Base-by-base conservation (phyloP, 148 eudicot genomes). In the Polygonum aviculare region DNA sequence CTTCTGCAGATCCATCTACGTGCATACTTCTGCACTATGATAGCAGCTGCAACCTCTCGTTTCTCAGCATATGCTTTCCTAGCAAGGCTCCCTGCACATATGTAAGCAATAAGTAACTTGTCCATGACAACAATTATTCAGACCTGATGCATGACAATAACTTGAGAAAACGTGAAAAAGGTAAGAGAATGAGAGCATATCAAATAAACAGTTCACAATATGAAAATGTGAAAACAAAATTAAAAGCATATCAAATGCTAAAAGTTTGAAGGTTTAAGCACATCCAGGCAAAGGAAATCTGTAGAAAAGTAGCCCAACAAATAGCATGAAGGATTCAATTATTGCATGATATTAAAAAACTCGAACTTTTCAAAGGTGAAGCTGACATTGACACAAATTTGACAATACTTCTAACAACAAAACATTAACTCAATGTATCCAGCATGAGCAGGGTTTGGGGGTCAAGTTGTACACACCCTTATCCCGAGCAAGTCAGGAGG, bases 1-100 rank as follows among this genome's bases (percentile, higher is more conserved):
- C 76, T 81, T 81, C 80, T 84, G 76, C 85, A 76, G n/a, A 87
- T 76, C 96, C 96, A 95, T 62, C 88, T 65, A 39, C 99, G 91
- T 19, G 80, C 82, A 79, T 81, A 77, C 77, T 88, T 92, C 86
- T 95, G 99, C 69, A 92, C 72, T 72, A 67, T 74, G 71, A 86
- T 83, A 79, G 94, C 93, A 83, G 97, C 96, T 44, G 84, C 85
- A 44, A 79, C 80, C 78, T 89, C 86, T 57, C 90, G 84, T 80
- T 77, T 84, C 47, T 76, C 79, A 44, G 82, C 69, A 79, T 78
- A 93, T 45, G 78, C 75, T 73, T 80, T 85, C 73, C 91, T 87
- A 75, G 88, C 90, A 81, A 95, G 85, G 81, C 81, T 76, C 7
- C 99, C 98, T 95, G 86, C 63, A 90, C 36, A 82, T 12, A 74